Evolutionary conservation across 1,284 basidiomycete species (phyloP), one percentile per base, ranked within the genome.

Genomic region (Chalciporus piperatoides): DNA sequence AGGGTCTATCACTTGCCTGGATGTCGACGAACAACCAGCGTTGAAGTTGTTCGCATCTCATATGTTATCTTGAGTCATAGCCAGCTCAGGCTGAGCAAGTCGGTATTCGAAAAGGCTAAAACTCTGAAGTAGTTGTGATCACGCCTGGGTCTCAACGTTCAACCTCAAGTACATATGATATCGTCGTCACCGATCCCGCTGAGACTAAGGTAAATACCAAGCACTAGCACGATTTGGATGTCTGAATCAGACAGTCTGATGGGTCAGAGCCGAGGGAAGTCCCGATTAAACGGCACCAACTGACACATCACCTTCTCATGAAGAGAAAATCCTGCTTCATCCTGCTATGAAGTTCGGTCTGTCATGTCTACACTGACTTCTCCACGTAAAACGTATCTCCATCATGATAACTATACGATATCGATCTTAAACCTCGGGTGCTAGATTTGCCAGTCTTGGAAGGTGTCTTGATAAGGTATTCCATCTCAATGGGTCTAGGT

Each of bases 21-120:
- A 19, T 19, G 19, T 19, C 3, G 19, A 30, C 14, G 40, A 21
- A 37, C 28, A 11, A 41, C 33, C n/a, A 21, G 6, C 12, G 9
- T 15, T 30, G 27, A 17, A 35, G 33, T 44, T 41, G 28, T 38
- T 51, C 32, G 21, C 25, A 45, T 24, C 19, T 1, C 8, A 46
- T 15, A 27, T 33, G 17, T 12, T 47, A 12, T 27, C 14, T 19
- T 36, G n/a, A n/a, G n/a, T 12, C 21, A 21, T 17, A 15, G 24
- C 48, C 40, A 24, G 38, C 35, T 19, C n/a, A n/a, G n/a, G n/a
- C n/a, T n/a, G n/a, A n/a, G n/a, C n/a, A 37, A 44, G 35, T 36
- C 37, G 46, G 47, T 17, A 45, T 57, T 53, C 39, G 39, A 49
- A 60, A 63, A 62, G 51, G 46, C 15, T 54, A 61, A 63, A 60